These are phyloP conservation scores for Arctium lappa DNA, from an alignment of 129 eudicot species.

Conservation along the genomic window DNA sequence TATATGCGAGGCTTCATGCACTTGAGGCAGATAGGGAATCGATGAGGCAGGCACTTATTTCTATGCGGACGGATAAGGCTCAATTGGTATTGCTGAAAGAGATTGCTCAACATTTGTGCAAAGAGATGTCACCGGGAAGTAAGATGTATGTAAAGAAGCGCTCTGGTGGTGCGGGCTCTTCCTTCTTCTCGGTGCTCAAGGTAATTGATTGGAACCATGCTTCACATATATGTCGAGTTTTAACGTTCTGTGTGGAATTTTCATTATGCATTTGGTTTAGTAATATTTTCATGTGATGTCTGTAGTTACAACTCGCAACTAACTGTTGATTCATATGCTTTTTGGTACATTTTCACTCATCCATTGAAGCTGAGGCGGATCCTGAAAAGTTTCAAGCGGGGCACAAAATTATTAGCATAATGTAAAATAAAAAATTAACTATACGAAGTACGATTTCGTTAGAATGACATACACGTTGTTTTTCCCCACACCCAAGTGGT, in stretches of 20 bases:
- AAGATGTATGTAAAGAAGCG: conserved; percentile 44
- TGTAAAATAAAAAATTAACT: too few species aligned
- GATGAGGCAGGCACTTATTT: conserved; percentile 82
- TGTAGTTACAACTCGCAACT: background rate
- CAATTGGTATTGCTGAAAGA: conserved; percentile 74
- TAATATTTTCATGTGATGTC: background rate
- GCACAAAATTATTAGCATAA: background rate
- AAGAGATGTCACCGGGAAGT: conserved; percentile 51
- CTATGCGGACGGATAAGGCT: conserved; percentile 96
- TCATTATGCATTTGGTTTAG: background rate
- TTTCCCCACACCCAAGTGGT: too few species aligned
- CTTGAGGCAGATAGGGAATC: conserved; percentile 97
- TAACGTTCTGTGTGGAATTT: background rate
- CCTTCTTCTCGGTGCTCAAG: conserved; percentile 60
- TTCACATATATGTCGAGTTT: background rate
- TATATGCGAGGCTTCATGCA: conserved; percentile 83
- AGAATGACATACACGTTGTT: background rate
- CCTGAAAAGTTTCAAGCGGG: background rate
- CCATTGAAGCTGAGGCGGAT: background rate
- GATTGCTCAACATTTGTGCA: conserved; percentile 79
- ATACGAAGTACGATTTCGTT: too few species aligned
- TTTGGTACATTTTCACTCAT: background rate
- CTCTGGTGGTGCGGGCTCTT: conserved; percentile 32
- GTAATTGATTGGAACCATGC: conserved; percentile 28
- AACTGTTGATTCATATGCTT: background rate